Conservation (phyloP, 495 filamentous ascomycete genomes). For the Penicillium daleae region DNA sequence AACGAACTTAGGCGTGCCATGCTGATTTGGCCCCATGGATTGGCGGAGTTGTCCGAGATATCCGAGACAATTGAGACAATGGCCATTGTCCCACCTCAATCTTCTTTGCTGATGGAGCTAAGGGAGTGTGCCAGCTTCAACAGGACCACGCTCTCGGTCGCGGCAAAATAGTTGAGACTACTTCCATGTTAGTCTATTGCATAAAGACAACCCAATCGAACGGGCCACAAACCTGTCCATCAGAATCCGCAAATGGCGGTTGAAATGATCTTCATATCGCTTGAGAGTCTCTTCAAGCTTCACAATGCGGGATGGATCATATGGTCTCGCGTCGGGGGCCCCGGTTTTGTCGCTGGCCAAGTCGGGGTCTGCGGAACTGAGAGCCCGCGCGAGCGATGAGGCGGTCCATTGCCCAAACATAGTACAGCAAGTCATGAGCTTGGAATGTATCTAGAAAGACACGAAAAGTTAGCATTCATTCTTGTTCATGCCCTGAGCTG, state of each 20-base stretch:
- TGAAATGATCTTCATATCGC: conserved; percentile 92
- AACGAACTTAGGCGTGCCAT: not conserved
- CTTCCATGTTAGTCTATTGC: conserved; percentile 7
- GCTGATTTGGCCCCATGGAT: not conserved
- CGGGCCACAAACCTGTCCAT: conserved; percentile 67
- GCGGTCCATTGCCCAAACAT: conserved; percentile 87
- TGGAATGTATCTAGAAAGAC: conserved; percentile 80
- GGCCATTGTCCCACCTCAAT: conserved; percentile 30
- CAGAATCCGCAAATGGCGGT: conserved; percentile 84
- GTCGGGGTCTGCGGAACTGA: conserved; percentile 77
- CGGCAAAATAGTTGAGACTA: conserved; percentile 89
- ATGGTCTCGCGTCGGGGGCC: conserved; percentile 42
- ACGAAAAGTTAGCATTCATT: not conserved
- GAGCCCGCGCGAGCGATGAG: conserved; percentile 72
- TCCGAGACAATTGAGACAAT: not conserved
- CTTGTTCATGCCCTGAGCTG: not conserved
- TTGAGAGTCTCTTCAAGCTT: conserved; percentile 83
- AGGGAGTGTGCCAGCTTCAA: conserved; percentile 68
- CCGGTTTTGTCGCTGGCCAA: conserved; percentile 53
- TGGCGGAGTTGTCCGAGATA: not conserved
- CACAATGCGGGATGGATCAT: conserved; percentile 67
- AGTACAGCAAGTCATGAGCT: conserved; percentile 88
- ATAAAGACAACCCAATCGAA: not conserved
- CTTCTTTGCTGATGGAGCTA: conserved; percentile 47
- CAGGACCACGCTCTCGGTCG: conserved; percentile 94